Evolutionary conservation across 768 basidiomycete species (phyloP), one percentile per base, ranked within the genome.

Genomic region (Leccinum longicurvipes): DNA sequence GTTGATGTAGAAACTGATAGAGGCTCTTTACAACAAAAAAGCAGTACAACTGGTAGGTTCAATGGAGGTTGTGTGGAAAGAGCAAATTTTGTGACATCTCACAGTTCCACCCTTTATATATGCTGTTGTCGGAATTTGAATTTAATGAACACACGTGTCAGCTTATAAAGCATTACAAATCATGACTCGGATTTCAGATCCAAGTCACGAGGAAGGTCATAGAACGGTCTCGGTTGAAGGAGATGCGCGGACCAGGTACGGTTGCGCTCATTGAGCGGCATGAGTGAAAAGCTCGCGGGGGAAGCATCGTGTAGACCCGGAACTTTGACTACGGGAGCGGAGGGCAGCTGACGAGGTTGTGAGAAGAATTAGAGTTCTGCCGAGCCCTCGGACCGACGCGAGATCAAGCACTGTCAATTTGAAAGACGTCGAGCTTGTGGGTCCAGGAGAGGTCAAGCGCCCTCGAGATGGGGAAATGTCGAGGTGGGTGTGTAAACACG

Each of bases 361-460:
- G 65, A 34, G 57, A 65, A 53, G 3, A 39, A 59, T 34, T 56
- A 67, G 21, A 31, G 66, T 65, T 66, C 41, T n/a, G 53, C 56
- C 41, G 45, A 45, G 39, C 2, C n/a, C n/a, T 17, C 42, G 27
- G 41, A 42, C 31, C 24, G 50, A 39, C 31, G 31, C 15, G 25
- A 47, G 9, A 47, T 44, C 17, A 51, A 45, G 42, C 53, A 28
- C 56, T 19, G 45, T 28, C 48, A 65, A 66, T 66, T 66, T 66
- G 66, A 66, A 65, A 67, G 64, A 31, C 6, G 15, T 51, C 32
- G 57, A 65, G 57, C 45, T 55, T 57, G 53, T 23, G 59, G 39
- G 14, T 21, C 42, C 19, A 28, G 50, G 54, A 50, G 25, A 19
- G 19, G 51, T 34, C 15, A 9, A 39, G 23, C 19, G 25, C 36